phyloP scores from a whole-genome alignment of 441 rosid genomes.

The Pelargonium fulgidum region DNA sequence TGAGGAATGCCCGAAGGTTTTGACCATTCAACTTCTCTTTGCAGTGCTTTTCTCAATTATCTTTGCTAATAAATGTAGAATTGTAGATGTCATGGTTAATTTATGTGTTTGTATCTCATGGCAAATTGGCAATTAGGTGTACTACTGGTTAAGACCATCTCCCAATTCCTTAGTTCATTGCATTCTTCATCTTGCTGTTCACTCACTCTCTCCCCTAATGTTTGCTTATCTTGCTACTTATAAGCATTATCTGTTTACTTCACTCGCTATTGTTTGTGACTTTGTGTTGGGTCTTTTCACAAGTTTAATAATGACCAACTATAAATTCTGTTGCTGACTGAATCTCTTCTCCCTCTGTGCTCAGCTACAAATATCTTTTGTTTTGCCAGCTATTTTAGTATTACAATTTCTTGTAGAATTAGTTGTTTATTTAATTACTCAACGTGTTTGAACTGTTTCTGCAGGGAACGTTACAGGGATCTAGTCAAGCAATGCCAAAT shows the following conservation, averaged over 20 bases:
- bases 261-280: neutral
- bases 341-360: neutral
- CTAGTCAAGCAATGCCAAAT: slow-evolving; percentile 69
- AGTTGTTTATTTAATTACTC: neutral
- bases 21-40: slow-evolving; percentile 18
- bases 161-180: neutral
- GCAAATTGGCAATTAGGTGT: neutral
- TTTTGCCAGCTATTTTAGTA: slow-evolving; percentile 4
- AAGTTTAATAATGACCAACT: neutral
- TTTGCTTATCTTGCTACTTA: slow-evolving; percentile 2
- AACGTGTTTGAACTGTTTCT: slow-evolving; percentile 19
- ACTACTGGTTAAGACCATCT: neutral
- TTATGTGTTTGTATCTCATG: neutral
- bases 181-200: neutral
- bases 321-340: neutral
- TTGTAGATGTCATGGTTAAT: neutral
- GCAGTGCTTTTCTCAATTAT: slow-evolving; percentile 12
- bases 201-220: neutral
- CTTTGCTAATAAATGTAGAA: slow-evolving; percentile 17
- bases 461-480: slow-evolving; percentile 69
- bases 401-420: neutral
- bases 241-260: neutral
- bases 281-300: neutral
- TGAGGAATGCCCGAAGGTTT: slow-evolving; percentile 77
- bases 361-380: neutral